A percentile compares a stretch with the other conserved stretches of the same genome.
These are phyloP conservation scores for Schizothecium vesticola DNA, from an alignment of 495 filamentous ascomycete genomes.

Conservation along the genomic window DNA sequence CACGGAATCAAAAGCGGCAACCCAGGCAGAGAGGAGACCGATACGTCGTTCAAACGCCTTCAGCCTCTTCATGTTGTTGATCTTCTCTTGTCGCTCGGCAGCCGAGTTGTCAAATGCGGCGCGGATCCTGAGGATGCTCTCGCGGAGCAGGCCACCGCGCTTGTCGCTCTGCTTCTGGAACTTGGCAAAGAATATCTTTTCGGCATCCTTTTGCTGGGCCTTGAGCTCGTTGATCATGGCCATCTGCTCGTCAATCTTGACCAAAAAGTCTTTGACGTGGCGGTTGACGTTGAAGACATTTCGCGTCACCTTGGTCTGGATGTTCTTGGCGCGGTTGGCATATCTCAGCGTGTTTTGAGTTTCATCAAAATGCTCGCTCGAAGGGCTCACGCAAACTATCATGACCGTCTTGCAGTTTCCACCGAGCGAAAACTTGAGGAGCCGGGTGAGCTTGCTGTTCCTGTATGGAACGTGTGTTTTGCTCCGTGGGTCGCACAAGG, in stretches of 20 bases:
- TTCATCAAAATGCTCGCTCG: conserved; percentile 95
- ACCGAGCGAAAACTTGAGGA: conserved; percentile 94
- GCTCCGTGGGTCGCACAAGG: conserved; percentile 89
- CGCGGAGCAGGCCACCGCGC: conserved; percentile 68
- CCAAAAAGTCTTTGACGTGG: conserved; percentile 95
- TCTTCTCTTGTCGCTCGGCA: conserved; percentile 72
- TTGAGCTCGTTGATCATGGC: conserved; percentile 89
- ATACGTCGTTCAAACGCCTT: conserved; percentile 82
- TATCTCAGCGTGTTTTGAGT: conserved; percentile 98
- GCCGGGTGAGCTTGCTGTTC: conserved; percentile 92
- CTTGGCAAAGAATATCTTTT: conserved; percentile 78
- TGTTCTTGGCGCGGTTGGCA: conserved; percentile 97
- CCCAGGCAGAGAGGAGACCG: conserved; percentile 78
- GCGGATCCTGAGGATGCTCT: conserved; percentile 75
- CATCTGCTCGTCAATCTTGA: conserved; percentile 96
- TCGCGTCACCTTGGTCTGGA: conserved; percentile 96
- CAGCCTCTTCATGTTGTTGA: conserved; percentile 73
- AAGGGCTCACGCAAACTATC: conserved; percentile 98
- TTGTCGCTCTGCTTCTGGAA: conserved; percentile 85
- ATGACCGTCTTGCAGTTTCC: conserved; percentile 99
- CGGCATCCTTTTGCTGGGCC: conserved; percentile 85
- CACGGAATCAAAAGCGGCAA: conserved; percentile 83
- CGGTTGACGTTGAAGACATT: conserved; percentile 99
- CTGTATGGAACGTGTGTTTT: conserved; percentile 94
- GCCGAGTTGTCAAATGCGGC: conserved; percentile 77